Evolutionary conservation across 495 filamentous ascomycete genomes (phyloP).

Genomic region (Mytilinidion resinicola): DNA sequence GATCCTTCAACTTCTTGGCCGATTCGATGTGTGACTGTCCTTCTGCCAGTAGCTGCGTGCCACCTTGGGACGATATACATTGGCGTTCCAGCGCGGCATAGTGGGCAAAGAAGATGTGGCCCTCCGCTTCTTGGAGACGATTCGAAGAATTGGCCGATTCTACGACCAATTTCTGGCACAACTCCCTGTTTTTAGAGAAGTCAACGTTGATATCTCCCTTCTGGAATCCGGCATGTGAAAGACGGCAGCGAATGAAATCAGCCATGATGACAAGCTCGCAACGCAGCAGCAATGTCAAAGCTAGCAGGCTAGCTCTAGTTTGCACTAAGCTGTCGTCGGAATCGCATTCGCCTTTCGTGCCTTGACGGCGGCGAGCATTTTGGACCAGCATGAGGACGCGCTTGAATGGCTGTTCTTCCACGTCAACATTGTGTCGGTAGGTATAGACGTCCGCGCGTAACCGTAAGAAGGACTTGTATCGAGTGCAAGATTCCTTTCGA

Average conservation of each 20-base stretch:
- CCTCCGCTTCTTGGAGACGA: slow-evolving; percentile 34
- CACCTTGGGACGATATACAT: not conserved
- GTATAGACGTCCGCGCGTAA: slow-evolving; percentile 40
- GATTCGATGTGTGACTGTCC: slow-evolving; percentile 21
- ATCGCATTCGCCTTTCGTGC: slow-evolving; percentile 35
- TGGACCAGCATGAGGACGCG: slow-evolving; percentile 50
- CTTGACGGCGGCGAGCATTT: slow-evolving; percentile 39
- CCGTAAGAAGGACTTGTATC: slow-evolving; percentile 39
- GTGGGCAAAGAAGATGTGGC: slow-evolving; percentile 36
- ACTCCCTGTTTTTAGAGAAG: slow-evolving; percentile 16
- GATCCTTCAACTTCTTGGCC: slow-evolving; percentile 30
- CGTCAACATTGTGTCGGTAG: slow-evolving; percentile 43
- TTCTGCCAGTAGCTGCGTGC: slow-evolving; percentile 10
- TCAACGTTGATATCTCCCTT: slow-evolving; percentile 18
- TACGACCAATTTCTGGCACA: slow-evolving; percentile 27
- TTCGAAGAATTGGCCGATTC: slow-evolving; percentile 23
- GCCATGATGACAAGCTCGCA: slow-evolving; percentile 51
- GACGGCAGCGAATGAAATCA: slow-evolving; percentile 45
- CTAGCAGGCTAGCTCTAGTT: slow-evolving; percentile 43
- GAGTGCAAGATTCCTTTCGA: not conserved
- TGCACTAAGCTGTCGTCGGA: slow-evolving; percentile 44
- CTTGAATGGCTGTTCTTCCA: slow-evolving; percentile 57
- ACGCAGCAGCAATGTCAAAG: slow-evolving; percentile 46
- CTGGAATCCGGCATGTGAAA: not conserved
- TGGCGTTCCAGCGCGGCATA: slow-evolving; percentile 37